Percentiles rank a stretch among this genome's conserved stretches.
Conservation (phyloP, 768 basidiomycete species). For the Serendipita sp. region DNA sequence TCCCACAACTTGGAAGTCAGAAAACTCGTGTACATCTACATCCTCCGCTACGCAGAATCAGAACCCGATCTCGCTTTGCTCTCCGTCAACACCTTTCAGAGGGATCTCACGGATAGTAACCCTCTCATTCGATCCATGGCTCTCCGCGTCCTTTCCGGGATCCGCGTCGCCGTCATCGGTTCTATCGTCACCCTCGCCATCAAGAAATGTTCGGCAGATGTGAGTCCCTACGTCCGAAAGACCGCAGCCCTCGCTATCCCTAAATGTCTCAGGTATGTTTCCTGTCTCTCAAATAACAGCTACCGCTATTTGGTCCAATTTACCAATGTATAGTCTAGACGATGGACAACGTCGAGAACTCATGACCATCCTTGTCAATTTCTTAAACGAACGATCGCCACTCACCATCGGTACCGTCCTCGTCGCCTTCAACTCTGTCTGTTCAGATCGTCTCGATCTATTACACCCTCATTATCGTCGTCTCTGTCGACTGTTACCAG, state of each 20-base stretch:
- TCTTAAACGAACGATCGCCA: slow-evolving; percentile 61
- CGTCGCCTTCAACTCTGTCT: slow-evolving; percentile 74
- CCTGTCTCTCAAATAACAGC: slow-evolving; percentile 19
- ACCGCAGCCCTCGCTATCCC: slow-evolving; percentile 80
- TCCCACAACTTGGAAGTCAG: slow-evolving; percentile 84
- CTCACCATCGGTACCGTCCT: slow-evolving; percentile 77
- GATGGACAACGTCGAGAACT: slow-evolving; percentile 52
- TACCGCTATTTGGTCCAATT: neutral
- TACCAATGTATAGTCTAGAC: slow-evolving; percentile 43
- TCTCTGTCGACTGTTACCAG: slow-evolving; percentile 66
- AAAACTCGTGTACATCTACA: slow-evolving; percentile 95
- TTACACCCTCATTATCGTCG: slow-evolving; percentile 80
- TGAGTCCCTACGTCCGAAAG: slow-evolving; percentile 90
- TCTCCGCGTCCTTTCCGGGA: slow-evolving; percentile 78
- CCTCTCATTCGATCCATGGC: slow-evolving; percentile 96
- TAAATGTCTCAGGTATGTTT: slow-evolving; percentile 57
- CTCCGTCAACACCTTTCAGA: slow-evolving; percentile 97
- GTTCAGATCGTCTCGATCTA: slow-evolving; percentile 72
- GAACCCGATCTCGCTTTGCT: slow-evolving; percentile 91
- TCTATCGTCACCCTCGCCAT: slow-evolving; percentile 75
- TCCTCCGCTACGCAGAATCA: slow-evolving; percentile 80
- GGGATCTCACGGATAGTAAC: slow-evolving; percentile 80
- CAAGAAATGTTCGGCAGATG: slow-evolving; percentile 80
- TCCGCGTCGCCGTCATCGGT: slow-evolving; percentile 78
- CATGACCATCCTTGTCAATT: slow-evolving; percentile 46